Evolutionary conservation across 352 stramenopile genomes (phyloP), one percentile per base, ranked within the genome.

Genomic region (Globisporangium splendens): DNA sequence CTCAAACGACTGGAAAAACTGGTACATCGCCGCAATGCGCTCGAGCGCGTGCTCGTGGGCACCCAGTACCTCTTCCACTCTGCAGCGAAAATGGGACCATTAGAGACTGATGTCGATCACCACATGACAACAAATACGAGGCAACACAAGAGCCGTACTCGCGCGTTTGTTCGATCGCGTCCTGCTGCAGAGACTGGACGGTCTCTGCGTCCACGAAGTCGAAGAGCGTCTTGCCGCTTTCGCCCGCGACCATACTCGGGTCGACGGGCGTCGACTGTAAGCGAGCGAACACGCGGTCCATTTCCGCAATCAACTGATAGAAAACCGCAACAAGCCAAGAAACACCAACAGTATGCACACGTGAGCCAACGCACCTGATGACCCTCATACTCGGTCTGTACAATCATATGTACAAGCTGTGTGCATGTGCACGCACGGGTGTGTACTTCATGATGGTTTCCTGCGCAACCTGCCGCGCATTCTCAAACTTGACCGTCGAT

Each of bases 171-270:
- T 89, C 77, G 17, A 82, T 50, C 17, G 85, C 75, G 54, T 95
- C 83, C 43, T 90, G 81, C 54, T 95, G 81, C 15, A 95, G 56
- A 6, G 79, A 83, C 42, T 88, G 71, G 13, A 95, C 85, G 7
- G 85, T 91, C 46, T 93, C 85, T 2, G 83, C 79, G 50, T 95
- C 85, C 3, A 95, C 63, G 62, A 89, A 95, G 66, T 95, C 85
- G 44, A 90, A 95, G 11, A 95, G 69, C 41, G 85, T 92, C 63
- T 93, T 92, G 53, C 63, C 69, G 8, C 33, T 54, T 43, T 92
- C 78, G 8, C 68, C 75, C 15, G 57, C 67, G 38, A 84, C 73
- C 65, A 93, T 83, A 0, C 60, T 60, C 8, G 80, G 73, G 42
- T 89, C 80, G 18, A 91, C 80, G 0, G 47, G 44, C 15, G 62